Percentiles rank a stretch among this genome's conserved stretches.
These are phyloP conservation scores for Metschnikowia bowlesiae DNA, from an alignment of 805 yeast species.

Conservation along the genomic window DNA sequence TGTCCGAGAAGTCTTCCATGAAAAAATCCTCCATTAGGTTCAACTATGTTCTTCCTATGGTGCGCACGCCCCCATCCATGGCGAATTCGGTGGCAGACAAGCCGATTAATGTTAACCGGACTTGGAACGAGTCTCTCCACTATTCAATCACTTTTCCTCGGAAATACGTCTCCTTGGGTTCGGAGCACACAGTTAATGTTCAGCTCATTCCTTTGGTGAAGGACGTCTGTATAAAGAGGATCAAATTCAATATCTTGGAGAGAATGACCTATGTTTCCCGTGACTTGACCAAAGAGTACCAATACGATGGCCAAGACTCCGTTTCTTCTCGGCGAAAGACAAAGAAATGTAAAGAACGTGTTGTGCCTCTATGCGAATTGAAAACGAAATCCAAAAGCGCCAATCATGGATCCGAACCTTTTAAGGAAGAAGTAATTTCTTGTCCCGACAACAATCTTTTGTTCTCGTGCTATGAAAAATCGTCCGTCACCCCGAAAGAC, in stretches of 20 bases:
- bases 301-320: constrained; percentile 39
- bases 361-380: constrained; percentile 58
- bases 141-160: constrained; percentile 70
- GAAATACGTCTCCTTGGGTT: constrained; percentile 62
- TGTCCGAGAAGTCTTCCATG: constrained; percentile 27
- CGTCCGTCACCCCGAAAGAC: constrained; percentile 4
- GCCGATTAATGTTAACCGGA: constrained; percentile 70
- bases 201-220: constrained; percentile 65
- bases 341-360: constrained; percentile 39
- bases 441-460: constrained; percentile 60
- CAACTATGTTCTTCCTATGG: constrained; percentile 41
- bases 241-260: constrained; percentile 64
- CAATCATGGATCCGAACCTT: constrained; percentile 40
- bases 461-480: constrained; percentile 47
- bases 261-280: constrained; percentile 59
- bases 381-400: constrained; percentile 45
- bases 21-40: constrained; percentile 33
- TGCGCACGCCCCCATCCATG: constrained; percentile 53
- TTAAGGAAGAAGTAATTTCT: constrained; percentile 55
- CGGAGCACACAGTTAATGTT: constrained; percentile 55
- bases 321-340: constrained; percentile 3
- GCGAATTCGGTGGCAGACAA: constrained; percentile 59
- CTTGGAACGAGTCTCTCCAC: constrained; percentile 68
- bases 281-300: constrained; percentile 49
- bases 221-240: constrained; percentile 55